Conservation (phyloP, 176 grass and related monocot species). For the Puya raimondii region DNA sequence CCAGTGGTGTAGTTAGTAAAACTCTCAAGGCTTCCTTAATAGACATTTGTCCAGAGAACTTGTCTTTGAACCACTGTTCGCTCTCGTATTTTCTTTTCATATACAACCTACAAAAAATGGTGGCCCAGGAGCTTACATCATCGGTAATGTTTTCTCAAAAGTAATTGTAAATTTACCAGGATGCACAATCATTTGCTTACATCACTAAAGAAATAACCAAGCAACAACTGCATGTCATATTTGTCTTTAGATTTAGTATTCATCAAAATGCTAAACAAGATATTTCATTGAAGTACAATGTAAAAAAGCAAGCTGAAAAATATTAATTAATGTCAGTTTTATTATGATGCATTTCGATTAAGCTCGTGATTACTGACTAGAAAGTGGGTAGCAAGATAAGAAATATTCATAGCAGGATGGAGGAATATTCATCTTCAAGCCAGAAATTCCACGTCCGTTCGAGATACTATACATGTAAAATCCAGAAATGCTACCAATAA, state of each 20-base stretch:
- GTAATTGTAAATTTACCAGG: background rate
- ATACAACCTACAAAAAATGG: conserved; percentile 44
- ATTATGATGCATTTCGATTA: too few relatives aligned
- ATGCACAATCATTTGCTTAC: background rate
- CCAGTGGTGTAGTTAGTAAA: conserved; percentile 43
- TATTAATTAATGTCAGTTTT: too few relatives aligned
- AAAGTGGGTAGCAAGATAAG: too few relatives aligned
- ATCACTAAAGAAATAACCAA: background rate
- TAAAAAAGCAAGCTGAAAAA: too few relatives aligned
- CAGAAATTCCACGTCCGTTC: background rate
- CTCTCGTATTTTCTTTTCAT: conserved; percentile 63
- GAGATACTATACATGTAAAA: too few relatives aligned
- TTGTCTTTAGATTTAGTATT: too few relatives aligned
- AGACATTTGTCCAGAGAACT: conserved; percentile 41
- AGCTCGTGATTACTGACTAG: too few relatives aligned
- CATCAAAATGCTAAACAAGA: too few relatives aligned
- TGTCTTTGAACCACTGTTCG: conserved; percentile 58
- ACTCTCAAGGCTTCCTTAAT: conserved; percentile 71
- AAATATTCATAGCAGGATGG: background rate
- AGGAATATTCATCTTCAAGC: background rate
- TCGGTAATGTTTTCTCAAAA: conserved; percentile 5
- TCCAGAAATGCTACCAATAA: too few relatives aligned
- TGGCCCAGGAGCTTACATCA: background rate
- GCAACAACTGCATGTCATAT: too few relatives aligned
- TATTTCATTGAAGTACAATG: too few relatives aligned